Evolutionary conservation across 2,329 filamentous ascomycete species (phyloP), one percentile per base, ranked within the genome.

Genomic region (Alternaria solani): DNA sequence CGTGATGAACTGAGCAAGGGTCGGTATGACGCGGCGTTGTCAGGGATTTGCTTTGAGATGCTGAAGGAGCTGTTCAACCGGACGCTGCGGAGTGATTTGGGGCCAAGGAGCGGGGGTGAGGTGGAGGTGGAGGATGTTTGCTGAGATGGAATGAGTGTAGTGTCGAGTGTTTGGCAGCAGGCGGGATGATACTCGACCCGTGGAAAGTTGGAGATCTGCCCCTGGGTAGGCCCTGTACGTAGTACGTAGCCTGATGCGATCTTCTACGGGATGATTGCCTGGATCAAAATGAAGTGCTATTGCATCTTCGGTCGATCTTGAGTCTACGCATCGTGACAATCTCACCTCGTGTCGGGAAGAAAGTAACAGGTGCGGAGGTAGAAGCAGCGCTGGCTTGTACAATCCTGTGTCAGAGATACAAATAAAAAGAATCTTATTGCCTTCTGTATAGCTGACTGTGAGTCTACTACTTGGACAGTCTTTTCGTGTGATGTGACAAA

Each of bases 1-100:
- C 86, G 94, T 18, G 94, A 97, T 73, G 94, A 97, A 82, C 83
- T 95, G 60, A 93, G 91, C 78, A 97, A 97, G 81, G 94, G 93
- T n/a, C 86, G 94, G 26, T 97, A 97, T 74, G 94, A 97, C 76
- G 92, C 94, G 1, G 92, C 91, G 20, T 85, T 97, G 58, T 88
- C 89, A 4, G 94, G 93, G 75, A 87, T 94, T 36, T 97, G 94
- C 81, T 97, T 96, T 75, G 92, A 96, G 83, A 90, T 97, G 78
- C 80, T 97, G 70, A 83, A 95, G 16, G 94, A 97, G 81, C 74
- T 97, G 61, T 97, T 97, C 79, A 89, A 87, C 0, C 84, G 94
- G 23, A 88, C 87, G 0, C 80, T 97, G 75, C 92, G 91, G 81
- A 86, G 89, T 4, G 93, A 97, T 67, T 77, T 97, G 59, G 94